Evolutionary conservation across 169 alveolate genomes (phyloP).

Genomic region (Cryptosporidium ryanae): DNA sequence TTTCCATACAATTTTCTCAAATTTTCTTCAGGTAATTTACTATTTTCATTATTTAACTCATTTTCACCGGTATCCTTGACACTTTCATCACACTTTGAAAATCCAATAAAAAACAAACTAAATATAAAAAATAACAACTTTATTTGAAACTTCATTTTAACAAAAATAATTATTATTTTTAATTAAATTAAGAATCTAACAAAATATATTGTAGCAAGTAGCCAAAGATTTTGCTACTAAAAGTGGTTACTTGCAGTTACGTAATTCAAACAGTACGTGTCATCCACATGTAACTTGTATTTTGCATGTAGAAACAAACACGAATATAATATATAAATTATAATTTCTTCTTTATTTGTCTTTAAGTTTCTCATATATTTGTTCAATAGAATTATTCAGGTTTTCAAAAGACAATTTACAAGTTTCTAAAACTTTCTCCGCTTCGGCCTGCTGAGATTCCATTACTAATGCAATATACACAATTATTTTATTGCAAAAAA

Average conservation of each 20-base stretch:
- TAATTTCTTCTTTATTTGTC: neutral
- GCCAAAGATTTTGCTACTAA: neutral
- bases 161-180: neutral
- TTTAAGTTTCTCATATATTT: slow-evolving; percentile 41
- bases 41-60: neutral
- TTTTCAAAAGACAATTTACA: slow-evolving; percentile 50
- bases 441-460: slow-evolving; percentile 71
- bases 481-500: neutral
- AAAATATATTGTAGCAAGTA: neutral
- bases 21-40: neutral
- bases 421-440: slow-evolving; percentile 36
- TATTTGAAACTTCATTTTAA: neutral
- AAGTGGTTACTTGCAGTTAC: neutral
- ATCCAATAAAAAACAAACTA: slow-evolving; percentile 11
- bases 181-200: slow-evolving; percentile 11
- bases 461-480: slow-evolving; percentile 4
- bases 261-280: slow-evolving; percentile 19
- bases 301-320: slow-evolving; percentile 19
- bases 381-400: slow-evolving; percentile 33
- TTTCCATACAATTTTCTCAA: slow-evolving; percentile 52
- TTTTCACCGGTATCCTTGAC: neutral
- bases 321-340: neutral
- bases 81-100: slow-evolving; percentile 26
- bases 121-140: slow-evolving; percentile 12
- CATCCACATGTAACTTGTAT: slow-evolving; percentile 30